Conservation (phyloP, 1,139 yeast species). For the Candida gigantensis region DNA sequence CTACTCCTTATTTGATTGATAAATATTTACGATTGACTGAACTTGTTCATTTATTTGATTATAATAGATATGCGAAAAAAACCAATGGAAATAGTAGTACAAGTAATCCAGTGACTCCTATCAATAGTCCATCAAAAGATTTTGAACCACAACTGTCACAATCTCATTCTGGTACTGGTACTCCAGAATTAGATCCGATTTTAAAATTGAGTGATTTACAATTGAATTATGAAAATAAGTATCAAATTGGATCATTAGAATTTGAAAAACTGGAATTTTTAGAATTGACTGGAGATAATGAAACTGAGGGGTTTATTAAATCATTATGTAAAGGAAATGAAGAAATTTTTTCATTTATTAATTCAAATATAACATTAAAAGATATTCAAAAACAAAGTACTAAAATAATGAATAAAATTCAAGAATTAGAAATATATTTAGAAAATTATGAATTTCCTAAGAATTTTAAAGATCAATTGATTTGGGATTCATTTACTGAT, state of each 20-base stretch:
- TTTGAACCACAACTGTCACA: slow-evolving; percentile 1
- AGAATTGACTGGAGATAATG: slow-evolving; percentile 48
- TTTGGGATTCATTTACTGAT: slow-evolving; percentile 39
- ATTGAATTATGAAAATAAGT: slow-evolving; percentile 27
- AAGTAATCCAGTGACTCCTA: slow-evolving; percentile 7
- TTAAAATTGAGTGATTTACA: slow-evolving; percentile 11
- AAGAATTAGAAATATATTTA: slow-evolving; percentile 35
- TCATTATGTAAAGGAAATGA: slow-evolving; percentile 42
- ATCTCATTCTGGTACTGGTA: slow-evolving; percentile 3
- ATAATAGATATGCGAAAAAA: slow-evolving; percentile 9
- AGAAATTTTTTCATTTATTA: slow-evolving; percentile 47
- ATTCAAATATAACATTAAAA: slow-evolving; percentile 45
- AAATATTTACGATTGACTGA: slow-evolving; percentile 63
- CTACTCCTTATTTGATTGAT: slow-evolving; percentile 69
- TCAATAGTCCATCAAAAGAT: slow-evolving; percentile 5
- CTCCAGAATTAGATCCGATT: slow-evolving; percentile 9
- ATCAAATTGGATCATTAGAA: slow-evolving; percentile 55
- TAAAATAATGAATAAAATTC: slow-evolving; percentile 36
- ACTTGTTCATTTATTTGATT: slow-evolving; percentile 47
- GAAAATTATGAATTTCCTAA: slow-evolving; percentile 43
- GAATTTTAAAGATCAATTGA: slow-evolving; percentile 21
- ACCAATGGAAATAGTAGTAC: neutral
- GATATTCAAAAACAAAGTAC: slow-evolving; percentile 52
- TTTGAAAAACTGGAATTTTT: slow-evolving; percentile 53
- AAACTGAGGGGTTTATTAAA: slow-evolving; percentile 53